phyloP scores from a whole-genome alignment of 495 filamentous ascomycete species.

The Elaphomyces granulatus region DNA sequence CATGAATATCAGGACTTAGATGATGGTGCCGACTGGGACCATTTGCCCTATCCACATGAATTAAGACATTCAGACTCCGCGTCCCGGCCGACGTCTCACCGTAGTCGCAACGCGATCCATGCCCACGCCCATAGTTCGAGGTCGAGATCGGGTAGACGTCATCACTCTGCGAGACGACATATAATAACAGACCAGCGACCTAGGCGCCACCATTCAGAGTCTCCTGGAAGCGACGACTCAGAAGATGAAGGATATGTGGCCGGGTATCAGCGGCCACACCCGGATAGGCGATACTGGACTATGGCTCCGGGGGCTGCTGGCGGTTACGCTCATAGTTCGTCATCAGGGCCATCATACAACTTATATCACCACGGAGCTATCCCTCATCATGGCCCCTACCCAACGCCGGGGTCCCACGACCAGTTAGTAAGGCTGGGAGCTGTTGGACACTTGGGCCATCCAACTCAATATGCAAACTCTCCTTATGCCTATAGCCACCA shows the following conservation, averaged over 20 bases:
- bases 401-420: constrained; percentile 20
- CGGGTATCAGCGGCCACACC: constrained; percentile 22
- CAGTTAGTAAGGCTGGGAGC: constrained; percentile 26
- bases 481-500: constrained; percentile 23
- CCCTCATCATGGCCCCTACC: constrained; percentile 15
- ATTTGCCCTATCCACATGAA: constrained; percentile 43
- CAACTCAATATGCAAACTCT: constrained; percentile 24
- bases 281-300: constrained; percentile 25
- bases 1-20: constrained; percentile 29
- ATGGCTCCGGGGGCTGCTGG: constrained; percentile 17
- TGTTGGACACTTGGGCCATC: constrained; percentile 22
- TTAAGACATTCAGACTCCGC: constrained; percentile 75
- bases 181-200: constrained; percentile 25
- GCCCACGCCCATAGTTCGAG: constrained; percentile 15
- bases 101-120: constrained; percentile 24
- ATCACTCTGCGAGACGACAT: constrained; percentile 21
- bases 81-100: constrained; percentile 44
- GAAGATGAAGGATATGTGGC: constrained; percentile 30
- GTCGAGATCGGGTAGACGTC: constrained; percentile 29
- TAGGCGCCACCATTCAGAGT: constrained; percentile 34
- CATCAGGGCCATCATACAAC: constrained; percentile 28
- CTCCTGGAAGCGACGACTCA: constrained; percentile 40
- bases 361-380: constrained; percentile 18
- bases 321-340: constrained; percentile 35
- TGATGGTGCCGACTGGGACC: constrained; percentile 38